Conservation (phyloP, 768 basidiomycete species). For the Punctularia strigosozonata region DNA sequence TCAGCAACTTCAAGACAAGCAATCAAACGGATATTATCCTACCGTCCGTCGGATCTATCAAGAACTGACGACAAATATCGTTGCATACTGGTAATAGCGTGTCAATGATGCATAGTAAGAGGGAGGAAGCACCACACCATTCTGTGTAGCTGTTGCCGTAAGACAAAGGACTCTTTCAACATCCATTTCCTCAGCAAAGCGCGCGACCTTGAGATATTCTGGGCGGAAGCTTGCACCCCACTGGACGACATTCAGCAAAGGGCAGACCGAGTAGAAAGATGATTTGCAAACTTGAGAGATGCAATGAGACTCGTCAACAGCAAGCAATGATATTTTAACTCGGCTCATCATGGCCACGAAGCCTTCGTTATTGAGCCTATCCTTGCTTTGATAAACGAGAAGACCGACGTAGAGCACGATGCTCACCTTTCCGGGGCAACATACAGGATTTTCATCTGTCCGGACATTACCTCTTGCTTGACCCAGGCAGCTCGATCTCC, state of each 20-base stretch:
- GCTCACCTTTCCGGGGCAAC: constrained; percentile 32
- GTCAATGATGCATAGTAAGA: too few relatives aligned
- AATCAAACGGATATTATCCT: too few relatives aligned
- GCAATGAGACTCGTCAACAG: constrained; percentile 40
- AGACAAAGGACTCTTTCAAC: constrained; percentile 34
- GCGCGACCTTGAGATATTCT: constrained; percentile 27
- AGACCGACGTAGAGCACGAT: background rate
- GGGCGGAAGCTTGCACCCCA: constrained; percentile 34
- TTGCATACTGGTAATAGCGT: too few relatives aligned
- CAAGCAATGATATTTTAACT: constrained; percentile 31
- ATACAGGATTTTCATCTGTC: constrained; percentile 34
- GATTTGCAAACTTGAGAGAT: constrained; percentile 24
- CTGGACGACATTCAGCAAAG: constrained; percentile 9
- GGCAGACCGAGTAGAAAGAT: background rate
- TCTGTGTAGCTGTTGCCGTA: constrained; percentile 32
- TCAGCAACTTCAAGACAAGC: too few relatives aligned
- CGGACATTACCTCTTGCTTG: constrained; percentile 23
- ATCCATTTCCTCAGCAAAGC: constrained; percentile 32
- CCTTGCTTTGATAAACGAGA: background rate
- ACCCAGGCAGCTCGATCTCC: constrained; percentile 20
- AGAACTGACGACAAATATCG: constrained; percentile 33
- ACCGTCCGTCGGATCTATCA: constrained; percentile 28
- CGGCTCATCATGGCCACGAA: constrained; percentile 30
- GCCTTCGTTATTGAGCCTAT: constrained; percentile 31
- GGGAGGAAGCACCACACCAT: too few relatives aligned